Conservation (phyloP, 2,329 filamentous ascomycete species). For the Cladosporium sp. region DNA sequence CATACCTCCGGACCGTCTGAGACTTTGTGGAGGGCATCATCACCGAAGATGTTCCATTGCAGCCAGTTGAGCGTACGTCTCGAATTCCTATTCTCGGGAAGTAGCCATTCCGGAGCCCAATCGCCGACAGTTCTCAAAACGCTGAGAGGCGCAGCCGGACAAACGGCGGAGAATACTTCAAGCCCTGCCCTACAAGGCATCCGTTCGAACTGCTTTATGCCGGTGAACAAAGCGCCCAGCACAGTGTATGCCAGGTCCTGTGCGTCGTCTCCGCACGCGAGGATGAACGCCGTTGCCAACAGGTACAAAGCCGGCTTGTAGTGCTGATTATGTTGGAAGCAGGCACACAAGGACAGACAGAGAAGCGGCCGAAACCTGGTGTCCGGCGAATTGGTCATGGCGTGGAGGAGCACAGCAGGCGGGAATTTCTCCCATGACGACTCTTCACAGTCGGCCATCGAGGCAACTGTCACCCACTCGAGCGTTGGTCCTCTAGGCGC, state of each 20-base stretch:
- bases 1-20: background rate
- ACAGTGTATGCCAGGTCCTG: background rate
- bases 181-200: constrained; percentile 3
- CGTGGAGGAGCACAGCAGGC: background rate
- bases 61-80: constrained; percentile 18
- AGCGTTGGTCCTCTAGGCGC: background rate
- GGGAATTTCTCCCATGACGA: background rate
- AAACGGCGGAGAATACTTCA: constrained; percentile 5
- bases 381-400: constrained; percentile 4
- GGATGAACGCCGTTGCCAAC: background rate
- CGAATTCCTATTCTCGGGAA: background rate
- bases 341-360: background rate
- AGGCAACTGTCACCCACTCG: constrained; percentile 11
- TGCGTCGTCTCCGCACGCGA: background rate
- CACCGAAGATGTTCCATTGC: constrained; percentile 14
- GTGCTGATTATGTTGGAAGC: background rate
- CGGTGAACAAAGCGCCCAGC: background rate
- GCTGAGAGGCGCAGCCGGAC: background rate
- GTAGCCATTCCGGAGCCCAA: constrained; percentile 19
- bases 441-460: background rate
- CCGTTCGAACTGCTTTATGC: constrained; percentile 7
- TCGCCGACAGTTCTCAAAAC: constrained; percentile 3
- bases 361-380: background rate
- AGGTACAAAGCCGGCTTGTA: constrained; percentile 4
- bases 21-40: background rate